phyloP scores from a whole-genome alignment of 2,329 filamentous ascomycete genomes.

The Aspergillus sp. region DNA sequence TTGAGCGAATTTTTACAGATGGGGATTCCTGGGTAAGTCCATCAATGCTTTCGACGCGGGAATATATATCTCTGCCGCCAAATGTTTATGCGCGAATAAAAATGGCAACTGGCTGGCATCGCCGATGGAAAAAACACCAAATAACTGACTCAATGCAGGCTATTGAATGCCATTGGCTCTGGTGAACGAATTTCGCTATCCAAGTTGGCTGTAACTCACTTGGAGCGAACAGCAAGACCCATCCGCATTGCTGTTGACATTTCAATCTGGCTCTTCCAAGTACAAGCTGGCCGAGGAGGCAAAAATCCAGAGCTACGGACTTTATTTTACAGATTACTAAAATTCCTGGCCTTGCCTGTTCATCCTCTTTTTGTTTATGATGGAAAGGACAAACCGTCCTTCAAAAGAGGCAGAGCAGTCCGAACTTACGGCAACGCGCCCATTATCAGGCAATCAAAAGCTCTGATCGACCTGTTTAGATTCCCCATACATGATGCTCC shows the following conservation, averaged over 20 bases:
- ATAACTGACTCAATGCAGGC: constrained; percentile 48
- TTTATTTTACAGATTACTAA: constrained; percentile 84
- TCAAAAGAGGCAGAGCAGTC: constrained; percentile 79
- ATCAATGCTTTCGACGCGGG: neutral
- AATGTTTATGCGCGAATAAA: neutral
- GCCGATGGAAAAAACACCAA: constrained; percentile 5
- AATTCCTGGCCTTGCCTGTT: constrained; percentile 70
- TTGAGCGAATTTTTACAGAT: constrained; percentile 19
- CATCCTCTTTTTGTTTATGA: constrained; percentile 89
- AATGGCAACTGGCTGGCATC: neutral
- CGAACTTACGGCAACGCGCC: constrained; percentile 49
- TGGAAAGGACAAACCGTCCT: constrained; percentile 74
- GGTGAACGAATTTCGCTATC: constrained; percentile 75
- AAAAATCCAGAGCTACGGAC: constrained; percentile 86
- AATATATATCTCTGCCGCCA: constrained; percentile 3
- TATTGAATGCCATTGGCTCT: constrained; percentile 83
- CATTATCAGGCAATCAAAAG: constrained; percentile 73
- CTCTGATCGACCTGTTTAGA: constrained; percentile 77
- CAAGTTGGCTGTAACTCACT: constrained; percentile 73
- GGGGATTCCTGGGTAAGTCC: constrained; percentile 42
- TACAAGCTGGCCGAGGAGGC: constrained; percentile 78
- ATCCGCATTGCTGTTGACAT: constrained; percentile 88
- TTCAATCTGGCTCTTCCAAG: constrained; percentile 96
- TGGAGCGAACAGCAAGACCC: constrained; percentile 65
- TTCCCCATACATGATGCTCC: constrained; percentile 82